Percentiles rank a stretch among this genome's conserved stretches.
Conservation (phyloP, 1,139 yeast species). For the Meyerozyma smithsonii region DNA sequence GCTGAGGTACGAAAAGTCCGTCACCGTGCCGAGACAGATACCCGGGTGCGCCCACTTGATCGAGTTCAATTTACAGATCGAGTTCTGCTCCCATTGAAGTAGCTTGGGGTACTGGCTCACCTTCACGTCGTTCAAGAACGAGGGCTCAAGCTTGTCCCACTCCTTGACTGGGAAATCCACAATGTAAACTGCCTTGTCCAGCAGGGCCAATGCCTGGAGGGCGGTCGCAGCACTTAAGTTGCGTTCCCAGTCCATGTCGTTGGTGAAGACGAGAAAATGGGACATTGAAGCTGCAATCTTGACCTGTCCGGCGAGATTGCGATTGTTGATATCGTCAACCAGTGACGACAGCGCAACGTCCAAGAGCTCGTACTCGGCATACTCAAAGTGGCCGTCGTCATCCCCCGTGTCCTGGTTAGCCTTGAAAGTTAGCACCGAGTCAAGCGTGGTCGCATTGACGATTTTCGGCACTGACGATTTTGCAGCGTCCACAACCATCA, state of each 20-base stretch:
- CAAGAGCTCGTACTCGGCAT: conserved; percentile 13
- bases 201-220: conserved; percentile 3
- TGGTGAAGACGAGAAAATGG: conserved; percentile 31
- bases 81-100: conserved; percentile 32
- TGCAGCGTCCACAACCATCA: conserved; percentile 9
- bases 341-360: conserved; percentile 4
- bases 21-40: conserved; percentile 31
- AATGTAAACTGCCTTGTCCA: conserved; percentile 6
- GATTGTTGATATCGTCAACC: conserved; percentile 20
- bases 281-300: conserved; percentile 30
- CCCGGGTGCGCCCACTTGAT: conserved; percentile 26
- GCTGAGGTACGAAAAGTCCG: conserved; percentile 25
- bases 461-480: conserved; percentile 10
- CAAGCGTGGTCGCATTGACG: conserved; percentile 19
- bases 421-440: conserved; percentile 17
- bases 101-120: conserved; percentile 15
- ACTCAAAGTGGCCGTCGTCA: conserved; percentile 9
- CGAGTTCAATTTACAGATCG: conserved; percentile 32
- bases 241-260: conserved; percentile 11
- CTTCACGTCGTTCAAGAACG: background rate
- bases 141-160: background rate
- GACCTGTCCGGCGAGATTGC: conserved; percentile 30
- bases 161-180: conserved; percentile 6
- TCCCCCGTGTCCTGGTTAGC: conserved; percentile 4
- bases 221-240: conserved; percentile 4